Evolutionary conservation across 2,329 filamentous ascomycete species (phyloP).

Genomic region (Trichoderma oligosporum): DNA sequence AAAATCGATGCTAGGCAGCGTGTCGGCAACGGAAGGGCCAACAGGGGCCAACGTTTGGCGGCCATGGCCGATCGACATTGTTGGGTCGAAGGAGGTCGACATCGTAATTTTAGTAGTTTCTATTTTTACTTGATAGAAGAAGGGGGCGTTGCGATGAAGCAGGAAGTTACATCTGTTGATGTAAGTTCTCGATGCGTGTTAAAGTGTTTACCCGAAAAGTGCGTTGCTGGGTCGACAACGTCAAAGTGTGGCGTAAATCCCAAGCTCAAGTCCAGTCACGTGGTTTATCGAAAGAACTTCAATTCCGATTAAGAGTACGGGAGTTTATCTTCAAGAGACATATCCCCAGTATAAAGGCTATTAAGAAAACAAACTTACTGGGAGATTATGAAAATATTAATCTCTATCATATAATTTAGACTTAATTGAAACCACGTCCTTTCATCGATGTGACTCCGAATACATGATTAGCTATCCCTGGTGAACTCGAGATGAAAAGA

Average conservation of each 20-base stretch:
- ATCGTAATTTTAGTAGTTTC: slow-evolving; percentile 36
- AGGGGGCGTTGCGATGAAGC: background rate
- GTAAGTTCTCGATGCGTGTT: background rate
- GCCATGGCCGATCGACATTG: slow-evolving; percentile 56
- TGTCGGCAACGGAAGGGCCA: slow-evolving; percentile 67
- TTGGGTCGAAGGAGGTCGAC: slow-evolving; percentile 63
- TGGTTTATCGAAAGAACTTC: slow-evolving; percentile 16
- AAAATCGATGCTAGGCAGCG: slow-evolving; percentile 86
- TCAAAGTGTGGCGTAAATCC: slow-evolving; percentile 10
- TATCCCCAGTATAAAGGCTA: background rate
- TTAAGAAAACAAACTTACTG: background rate
- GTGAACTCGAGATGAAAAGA: slow-evolving; percentile 35
- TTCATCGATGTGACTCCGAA: background rate
- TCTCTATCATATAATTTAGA: background rate
- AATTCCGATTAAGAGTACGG: background rate
- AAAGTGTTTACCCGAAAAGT: slow-evolving; percentile 19
- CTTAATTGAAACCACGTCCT: background rate
- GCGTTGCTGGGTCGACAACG: slow-evolving; percentile 27
- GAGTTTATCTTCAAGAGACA: background rate
- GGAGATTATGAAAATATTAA: background rate
- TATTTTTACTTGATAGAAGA: background rate
- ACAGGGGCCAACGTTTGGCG: slow-evolving; percentile 56
- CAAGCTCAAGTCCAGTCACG: slow-evolving; percentile 21
- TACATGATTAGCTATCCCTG: background rate
- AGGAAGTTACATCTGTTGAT: background rate